A percentile compares a stretch with the other conserved stretches of the same genome.
phyloP scores from a whole-genome alignment of 202 grass and related monocot species.

The Digitaria exilis region DNA sequence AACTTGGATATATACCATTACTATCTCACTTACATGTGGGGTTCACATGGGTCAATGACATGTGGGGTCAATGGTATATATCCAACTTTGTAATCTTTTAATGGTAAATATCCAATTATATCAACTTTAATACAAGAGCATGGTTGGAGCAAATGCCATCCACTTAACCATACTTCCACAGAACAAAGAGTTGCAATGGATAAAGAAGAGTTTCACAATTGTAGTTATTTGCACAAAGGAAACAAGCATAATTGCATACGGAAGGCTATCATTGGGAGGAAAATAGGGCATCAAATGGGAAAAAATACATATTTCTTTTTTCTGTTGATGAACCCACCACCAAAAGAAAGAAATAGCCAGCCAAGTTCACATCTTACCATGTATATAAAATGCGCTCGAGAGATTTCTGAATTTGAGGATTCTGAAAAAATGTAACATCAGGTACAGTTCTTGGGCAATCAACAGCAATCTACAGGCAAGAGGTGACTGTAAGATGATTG shows the following conservation, averaged over 20 bases:
- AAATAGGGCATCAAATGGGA: background rate
- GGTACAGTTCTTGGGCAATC: conserved; percentile 88
- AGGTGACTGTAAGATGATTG: background rate
- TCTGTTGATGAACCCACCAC: background rate
- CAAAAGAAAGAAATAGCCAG: background rate
- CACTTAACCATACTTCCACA: background rate
- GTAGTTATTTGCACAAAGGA: background rate
- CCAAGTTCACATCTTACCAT: conserved; percentile 50
- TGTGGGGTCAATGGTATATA: too few relatives aligned
- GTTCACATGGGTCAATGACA: too few relatives aligned
- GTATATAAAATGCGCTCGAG: conserved; percentile 80
- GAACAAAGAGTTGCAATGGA: background rate
- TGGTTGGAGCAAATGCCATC: background rate
- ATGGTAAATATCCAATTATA: too few relatives aligned
- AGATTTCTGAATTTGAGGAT: conserved; percentile 81
- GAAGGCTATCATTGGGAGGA: background rate
- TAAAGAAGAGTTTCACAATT: conserved; percentile 7
- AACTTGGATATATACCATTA: too few relatives aligned
- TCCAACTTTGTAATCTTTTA: too few relatives aligned
- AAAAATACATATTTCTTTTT: background rate
- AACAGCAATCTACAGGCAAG: conserved; percentile 60
- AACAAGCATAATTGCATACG: background rate
- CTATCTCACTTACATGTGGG: too few relatives aligned
- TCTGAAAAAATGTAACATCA: conserved; percentile 81
- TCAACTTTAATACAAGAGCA: background rate